Percentiles rank a stretch among this genome's conserved stretches.
phyloP scores from a whole-genome alignment of 202 grass and related monocot genomes.

The Carex sylvatica region DNA sequence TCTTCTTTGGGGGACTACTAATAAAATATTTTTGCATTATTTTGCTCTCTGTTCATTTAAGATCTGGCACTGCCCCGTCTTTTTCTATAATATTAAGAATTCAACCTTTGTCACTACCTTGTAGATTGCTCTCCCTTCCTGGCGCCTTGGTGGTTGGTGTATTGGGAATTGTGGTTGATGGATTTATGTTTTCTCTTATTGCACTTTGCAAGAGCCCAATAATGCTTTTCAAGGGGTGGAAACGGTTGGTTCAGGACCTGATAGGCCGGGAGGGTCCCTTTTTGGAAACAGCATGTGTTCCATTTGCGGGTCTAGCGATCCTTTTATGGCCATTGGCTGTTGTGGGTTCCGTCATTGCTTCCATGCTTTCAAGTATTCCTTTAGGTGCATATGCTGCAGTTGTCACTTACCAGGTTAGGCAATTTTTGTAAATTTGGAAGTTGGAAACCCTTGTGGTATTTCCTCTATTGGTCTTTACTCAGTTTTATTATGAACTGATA shows the following conservation, averaged over 20 bases:
- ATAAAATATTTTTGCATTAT: not conserved
- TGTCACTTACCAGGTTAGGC: conserved; percentile 80
- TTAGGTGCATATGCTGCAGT: conserved; percentile 80
- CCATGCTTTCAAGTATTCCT: conserved; percentile 74
- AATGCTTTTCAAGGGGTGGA: conserved; percentile 99
- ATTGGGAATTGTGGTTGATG: conserved; percentile 61
- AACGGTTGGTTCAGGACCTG: conserved; percentile 74
- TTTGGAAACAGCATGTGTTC: conserved; percentile 92
- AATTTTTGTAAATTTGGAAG: not conserved
- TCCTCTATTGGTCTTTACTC: not conserved
- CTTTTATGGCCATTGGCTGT: conserved; percentile 95
- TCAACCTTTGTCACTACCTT: conserved; percentile 6
- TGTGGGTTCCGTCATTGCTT: conserved; percentile 59
- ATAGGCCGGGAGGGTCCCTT: conserved; percentile 92
- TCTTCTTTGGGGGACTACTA: not conserved
- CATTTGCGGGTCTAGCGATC: conserved; percentile 93
- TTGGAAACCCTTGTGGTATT: not conserved
- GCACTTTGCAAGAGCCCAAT: conserved; percentile 77
- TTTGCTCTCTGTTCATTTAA: not conserved
- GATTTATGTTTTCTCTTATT: conserved; percentile 67
- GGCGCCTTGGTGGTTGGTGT: conserved; percentile 50
- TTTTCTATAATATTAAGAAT: conserved; percentile 25
- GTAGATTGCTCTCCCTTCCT: conserved; percentile 65
- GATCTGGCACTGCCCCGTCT: not conserved
- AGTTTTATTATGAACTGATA: not conserved